Conservation (phyloP, 2,329 filamentous ascomycete species). For the Monilinia fructigena region DNA sequence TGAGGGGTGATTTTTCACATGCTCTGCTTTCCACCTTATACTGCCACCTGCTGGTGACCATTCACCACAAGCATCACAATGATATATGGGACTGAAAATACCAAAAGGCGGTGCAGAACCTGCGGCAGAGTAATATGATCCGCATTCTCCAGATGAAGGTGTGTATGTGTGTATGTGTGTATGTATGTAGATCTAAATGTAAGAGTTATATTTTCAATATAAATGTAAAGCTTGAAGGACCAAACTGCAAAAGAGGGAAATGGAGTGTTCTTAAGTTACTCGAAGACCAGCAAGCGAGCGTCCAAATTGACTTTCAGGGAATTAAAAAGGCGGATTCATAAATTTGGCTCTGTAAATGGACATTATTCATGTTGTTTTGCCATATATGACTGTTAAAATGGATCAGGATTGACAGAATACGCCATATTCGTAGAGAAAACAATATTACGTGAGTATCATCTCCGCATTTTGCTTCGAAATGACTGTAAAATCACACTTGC, state of each 20-base stretch:
- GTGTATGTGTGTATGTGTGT: neutral
- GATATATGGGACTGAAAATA: no score
- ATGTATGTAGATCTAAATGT: neutral
- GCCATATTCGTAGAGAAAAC: neutral
- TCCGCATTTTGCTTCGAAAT: neutral
- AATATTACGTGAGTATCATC: neutral
- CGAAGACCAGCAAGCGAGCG: no score
- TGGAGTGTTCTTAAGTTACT: neutral
- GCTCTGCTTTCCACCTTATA: no score
- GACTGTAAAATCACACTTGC: neutral
- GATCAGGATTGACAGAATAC: no score
- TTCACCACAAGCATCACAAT: no score
- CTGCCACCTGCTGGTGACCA: no score
- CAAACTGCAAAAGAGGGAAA: neutral
- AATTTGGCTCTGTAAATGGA: neutral
- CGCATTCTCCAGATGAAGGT: neutral
- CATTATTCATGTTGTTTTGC: neutral
- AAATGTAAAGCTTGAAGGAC: neutral
- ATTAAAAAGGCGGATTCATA: neutral
- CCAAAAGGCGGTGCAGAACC: no score
- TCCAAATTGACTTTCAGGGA: neutral
- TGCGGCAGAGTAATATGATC: no score
- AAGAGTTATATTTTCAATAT: neutral
- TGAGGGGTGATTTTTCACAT: no score
- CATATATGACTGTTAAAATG: neutral